Evolutionary conservation across 192 early-diverging fungal genomes (phyloP).

Genomic region (Rhizophagus clarus): DNA sequence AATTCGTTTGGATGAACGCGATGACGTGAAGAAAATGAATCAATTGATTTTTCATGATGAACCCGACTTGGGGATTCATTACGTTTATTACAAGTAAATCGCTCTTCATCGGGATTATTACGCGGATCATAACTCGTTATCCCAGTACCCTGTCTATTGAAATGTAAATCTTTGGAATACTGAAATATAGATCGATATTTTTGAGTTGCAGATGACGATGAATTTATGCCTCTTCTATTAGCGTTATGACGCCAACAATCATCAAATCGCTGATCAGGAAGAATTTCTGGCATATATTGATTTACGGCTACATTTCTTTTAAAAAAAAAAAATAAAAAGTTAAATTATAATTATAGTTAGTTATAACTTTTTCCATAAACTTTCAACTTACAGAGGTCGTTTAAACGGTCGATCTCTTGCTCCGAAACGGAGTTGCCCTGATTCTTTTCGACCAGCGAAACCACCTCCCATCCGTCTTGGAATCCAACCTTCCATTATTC

Average conservation of each 20-base stretch:
- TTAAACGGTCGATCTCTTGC: slow-evolving; percentile 44
- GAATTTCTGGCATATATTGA: slow-evolving; percentile 29
- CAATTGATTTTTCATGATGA: too few species aligned
- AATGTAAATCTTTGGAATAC: background rate
- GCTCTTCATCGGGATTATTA: too few species aligned
- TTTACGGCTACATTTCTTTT: slow-evolving; percentile 22
- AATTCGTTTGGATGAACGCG: too few species aligned
- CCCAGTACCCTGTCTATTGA: background rate
- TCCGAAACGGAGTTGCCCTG: slow-evolving; percentile 47
- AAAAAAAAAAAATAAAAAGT: background rate
- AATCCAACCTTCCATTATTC: slow-evolving; percentile 44
- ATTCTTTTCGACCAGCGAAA: slow-evolving; percentile 47
- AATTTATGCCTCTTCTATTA: background rate
- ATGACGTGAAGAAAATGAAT: too few species aligned
- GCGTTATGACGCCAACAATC: slow-evolving; percentile 29
- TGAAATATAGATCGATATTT: background rate
- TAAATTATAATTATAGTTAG: background rate
- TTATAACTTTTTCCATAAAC: background rate
- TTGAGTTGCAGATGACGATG: background rate
- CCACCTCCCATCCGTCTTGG: slow-evolving; percentile 48
- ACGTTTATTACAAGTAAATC: too few species aligned
- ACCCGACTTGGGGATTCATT: too few species aligned
- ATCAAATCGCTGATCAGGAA: slow-evolving; percentile 25
- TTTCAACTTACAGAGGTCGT: slow-evolving; percentile 26
- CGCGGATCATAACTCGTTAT: background rate